Percentiles rank a stretch among this genome's conserved stretches.
Evolutionary conservation across 1,139 yeast species (phyloP).

Genomic region (Geotrichum histeridarum): DNA sequence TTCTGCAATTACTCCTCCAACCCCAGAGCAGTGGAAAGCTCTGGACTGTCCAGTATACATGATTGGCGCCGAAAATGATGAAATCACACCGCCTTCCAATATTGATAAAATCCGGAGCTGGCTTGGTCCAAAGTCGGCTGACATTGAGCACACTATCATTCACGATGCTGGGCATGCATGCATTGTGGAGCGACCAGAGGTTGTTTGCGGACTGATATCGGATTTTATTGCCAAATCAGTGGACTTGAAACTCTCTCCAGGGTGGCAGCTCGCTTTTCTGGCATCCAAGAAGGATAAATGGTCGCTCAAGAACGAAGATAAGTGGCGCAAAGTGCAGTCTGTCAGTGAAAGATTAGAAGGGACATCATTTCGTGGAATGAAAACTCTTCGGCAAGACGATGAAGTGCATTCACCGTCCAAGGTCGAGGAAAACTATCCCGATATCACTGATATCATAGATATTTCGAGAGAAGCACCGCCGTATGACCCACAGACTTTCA

Average conservation of each 20-base stretch:
- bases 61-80: conserved; percentile 56
- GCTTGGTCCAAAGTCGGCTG: conserved; percentile 24
- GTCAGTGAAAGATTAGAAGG: conserved; percentile 44
- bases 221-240: conserved; percentile 50
- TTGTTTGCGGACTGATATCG: conserved; percentile 56
- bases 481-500: conserved; percentile 57
- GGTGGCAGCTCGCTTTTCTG: conserved; percentile 55
- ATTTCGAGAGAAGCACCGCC: conserved; percentile 76
- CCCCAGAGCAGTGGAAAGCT: conserved; percentile 42
- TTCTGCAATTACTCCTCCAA: conserved; percentile 45
- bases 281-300: conserved; percentile 60
- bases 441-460: conserved; percentile 58
- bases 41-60: conserved; percentile 42
- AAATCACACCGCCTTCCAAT: conserved; percentile 47
- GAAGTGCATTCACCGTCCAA: conserved; percentile 52
- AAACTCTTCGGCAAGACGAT: conserved; percentile 67
- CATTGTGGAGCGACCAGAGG: conserved; percentile 59
- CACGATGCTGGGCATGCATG: conserved; percentile 63
- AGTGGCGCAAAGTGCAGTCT: conserved; percentile 58
- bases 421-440: conserved; percentile 48
- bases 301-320: conserved; percentile 70
- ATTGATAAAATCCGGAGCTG: conserved; percentile 31
- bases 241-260: conserved; percentile 47
- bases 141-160: conserved; percentile 36
- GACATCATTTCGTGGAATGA: conserved; percentile 64